Conservation (phyloP, 2,329 filamentous ascomycete genomes). For the Aureobasidium mangrovei region DNA sequence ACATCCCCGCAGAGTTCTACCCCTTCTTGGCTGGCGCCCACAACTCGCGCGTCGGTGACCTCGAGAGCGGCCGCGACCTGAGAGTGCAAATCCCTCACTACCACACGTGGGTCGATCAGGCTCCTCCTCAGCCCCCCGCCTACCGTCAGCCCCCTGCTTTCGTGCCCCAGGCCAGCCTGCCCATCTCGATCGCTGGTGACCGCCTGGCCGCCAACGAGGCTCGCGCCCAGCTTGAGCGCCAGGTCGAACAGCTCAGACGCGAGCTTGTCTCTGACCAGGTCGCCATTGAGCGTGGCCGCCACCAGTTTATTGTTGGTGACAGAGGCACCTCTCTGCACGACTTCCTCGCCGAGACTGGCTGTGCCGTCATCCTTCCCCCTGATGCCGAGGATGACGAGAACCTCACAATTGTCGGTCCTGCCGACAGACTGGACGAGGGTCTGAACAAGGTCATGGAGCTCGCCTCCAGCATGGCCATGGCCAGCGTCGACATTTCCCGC, state of each 20-base stretch:
- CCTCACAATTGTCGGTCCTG: constrained; percentile 75
- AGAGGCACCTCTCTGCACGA: constrained; percentile 70
- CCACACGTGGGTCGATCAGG: constrained; percentile 60
- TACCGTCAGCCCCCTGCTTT: constrained; percentile 63
- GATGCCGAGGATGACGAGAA: constrained; percentile 69
- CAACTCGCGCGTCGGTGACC: constrained; percentile 55
- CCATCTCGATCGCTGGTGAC: constrained; percentile 81
- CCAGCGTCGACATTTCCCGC: constrained; percentile 71
- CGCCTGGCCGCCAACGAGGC: constrained; percentile 71
- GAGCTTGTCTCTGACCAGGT: constrained; percentile 71
- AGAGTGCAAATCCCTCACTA: constrained; percentile 77
- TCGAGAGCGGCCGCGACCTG: constrained; percentile 67
- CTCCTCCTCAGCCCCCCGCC: constrained; percentile 54
- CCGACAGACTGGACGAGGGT: constrained; percentile 63
- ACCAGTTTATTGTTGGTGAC: constrained; percentile 91
- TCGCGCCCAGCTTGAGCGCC: constrained; percentile 70
- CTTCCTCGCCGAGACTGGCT: constrained; percentile 86
- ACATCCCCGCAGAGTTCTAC: constrained; percentile 85
- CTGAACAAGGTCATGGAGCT: constrained; percentile 80
- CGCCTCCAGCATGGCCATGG: constrained; percentile 77
- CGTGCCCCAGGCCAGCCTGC: constrained; percentile 59
- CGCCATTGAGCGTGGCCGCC: constrained; percentile 74
- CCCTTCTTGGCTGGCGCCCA: constrained; percentile 83
- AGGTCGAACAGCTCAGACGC: constrained; percentile 64
- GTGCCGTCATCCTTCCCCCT: constrained; percentile 73